Base-by-base conservation (phyloP, 352 stramenopile genomes). In the Phytophthora multivora region DNA sequence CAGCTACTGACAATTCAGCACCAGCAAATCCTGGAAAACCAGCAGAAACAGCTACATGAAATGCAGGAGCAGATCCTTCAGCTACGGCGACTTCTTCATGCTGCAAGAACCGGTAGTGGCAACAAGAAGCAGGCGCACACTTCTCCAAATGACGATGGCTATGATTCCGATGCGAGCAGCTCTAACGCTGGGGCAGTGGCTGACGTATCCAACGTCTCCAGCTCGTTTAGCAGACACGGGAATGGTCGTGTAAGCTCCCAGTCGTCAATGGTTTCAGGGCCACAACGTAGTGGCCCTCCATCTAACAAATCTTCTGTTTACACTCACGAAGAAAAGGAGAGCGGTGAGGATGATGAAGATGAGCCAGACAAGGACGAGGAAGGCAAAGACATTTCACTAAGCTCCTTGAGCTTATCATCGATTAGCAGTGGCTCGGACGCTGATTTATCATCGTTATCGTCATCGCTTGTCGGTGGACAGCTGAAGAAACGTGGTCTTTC, bases 11-110 rank as follows among this genome's bases (percentile, higher is more conserved):
- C 78, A 19, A 77, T 86, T 30, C 81, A 91, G 51, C 84, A 93
- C 36, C 84, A 93, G 31, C 73, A 91, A 62, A 88, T 91, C 26
- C 65, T 91, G 13, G 80, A 91, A 46, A 87, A 90, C 5, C 84
- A 93, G 31, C 79, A 91, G 54, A 67, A 58, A 9, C 84, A 93
- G 49, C 55, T 93, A 13, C 74, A 81, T 19, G 80, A 90, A 31
- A 80, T 93, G 73, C 80, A 90, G 63, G 73, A 82, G 47, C 84
- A 93, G 50, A 90, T 93, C 38, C 47, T 63, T 8, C 69, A 88
- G 23, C 55, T 93, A 10, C 77, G 80, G 5, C 65, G 48, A 0
- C 42, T 90, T 19, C 58, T 93, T 9, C 58, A 70, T 28, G 55
- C 47, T 15, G 60, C 51, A 56, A 58, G 33, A 72, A 75, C 18